phyloP scores from a whole-genome alignment of 1,284 basidiomycete species.

The Ganoderma resinaceum region DNA sequence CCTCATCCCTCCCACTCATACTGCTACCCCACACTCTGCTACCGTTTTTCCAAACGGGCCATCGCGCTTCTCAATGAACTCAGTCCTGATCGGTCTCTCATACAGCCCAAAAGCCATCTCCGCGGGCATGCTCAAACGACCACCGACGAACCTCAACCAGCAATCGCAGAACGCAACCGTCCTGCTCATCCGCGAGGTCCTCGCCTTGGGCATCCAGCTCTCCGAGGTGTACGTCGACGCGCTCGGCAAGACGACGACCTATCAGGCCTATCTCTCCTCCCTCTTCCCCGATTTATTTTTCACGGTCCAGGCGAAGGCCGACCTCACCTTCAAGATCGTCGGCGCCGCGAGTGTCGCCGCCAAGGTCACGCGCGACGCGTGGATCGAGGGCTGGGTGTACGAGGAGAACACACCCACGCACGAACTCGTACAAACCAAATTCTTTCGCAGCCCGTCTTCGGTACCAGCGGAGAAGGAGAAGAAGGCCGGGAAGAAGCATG shows the following conservation, averaged over 20 bases:
- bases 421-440: conserved; percentile 8
- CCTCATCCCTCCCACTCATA: no score
- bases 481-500: conserved; percentile 12
- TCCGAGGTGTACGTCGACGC: conserved; percentile 97
- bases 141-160: conserved; percentile 89
- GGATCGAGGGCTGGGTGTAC: conserved; percentile 86
- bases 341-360: conserved; percentile 96
- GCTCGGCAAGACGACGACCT: conserved; percentile 87
- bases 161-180: conserved; percentile 95
- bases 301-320: conserved; percentile 93
- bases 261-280: conserved; percentile 81
- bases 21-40: no score
- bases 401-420: conserved; percentile 54
- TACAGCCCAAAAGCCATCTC: conserved; percentile 91
- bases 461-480: not conserved
- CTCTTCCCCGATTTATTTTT: conserved; percentile 87
- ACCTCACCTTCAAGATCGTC: conserved; percentile 95
- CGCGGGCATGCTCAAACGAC: conserved; percentile 86
- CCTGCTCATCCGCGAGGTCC: conserved; percentile 83
- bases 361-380: conserved; percentile 94
- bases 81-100: conserved; percentile 29
- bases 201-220: conserved; percentile 84
- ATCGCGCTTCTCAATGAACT: no score
- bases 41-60: no score
- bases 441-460: not conserved